Evolutionary conservation across 148 eudicot genomes (phyloP).

Genomic region (Vaccinium vitisidaea): DNA sequence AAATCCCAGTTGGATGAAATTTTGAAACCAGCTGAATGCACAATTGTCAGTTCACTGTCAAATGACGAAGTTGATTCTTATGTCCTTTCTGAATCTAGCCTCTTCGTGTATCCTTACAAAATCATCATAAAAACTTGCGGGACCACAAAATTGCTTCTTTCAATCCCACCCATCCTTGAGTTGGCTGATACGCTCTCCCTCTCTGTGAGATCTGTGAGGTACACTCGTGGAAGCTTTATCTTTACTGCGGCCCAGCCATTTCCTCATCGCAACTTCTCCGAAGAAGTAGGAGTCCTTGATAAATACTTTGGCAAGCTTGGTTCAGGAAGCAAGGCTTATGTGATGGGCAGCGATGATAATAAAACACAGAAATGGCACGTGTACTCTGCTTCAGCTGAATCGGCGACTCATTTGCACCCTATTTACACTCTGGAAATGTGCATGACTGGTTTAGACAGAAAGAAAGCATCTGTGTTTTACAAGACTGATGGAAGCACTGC

Average conservation of each 20-base stretch:
- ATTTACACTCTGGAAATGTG: constrained; percentile 70
- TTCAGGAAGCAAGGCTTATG: constrained; percentile 43
- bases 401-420: neutral
- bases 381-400: constrained; percentile 51
- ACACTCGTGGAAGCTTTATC: constrained; percentile 71
- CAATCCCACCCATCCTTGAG: constrained; percentile 54
- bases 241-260: constrained; percentile 59
- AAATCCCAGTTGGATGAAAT: constrained; percentile 58
- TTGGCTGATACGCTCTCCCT: constrained; percentile 44
- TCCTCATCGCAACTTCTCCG: constrained; percentile 64
- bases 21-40: constrained; percentile 60
- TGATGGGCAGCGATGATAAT: constrained; percentile 46
- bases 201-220: constrained; percentile 50
- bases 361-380: constrained; percentile 64
- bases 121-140: constrained; percentile 74
- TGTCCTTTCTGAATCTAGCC: constrained; percentile 76
- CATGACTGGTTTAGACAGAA: constrained; percentile 65
- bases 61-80: constrained; percentile 62
- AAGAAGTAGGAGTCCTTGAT: constrained; percentile 60
- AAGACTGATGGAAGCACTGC: constrained; percentile 50
- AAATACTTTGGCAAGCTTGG: constrained; percentile 53
- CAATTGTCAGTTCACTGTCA: constrained; percentile 55
- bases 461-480: constrained; percentile 59
- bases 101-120: constrained; percentile 67
- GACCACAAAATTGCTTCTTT: constrained; percentile 62